phyloP scores from a whole-genome alignment of 352 stramenopile species.

The Phytophthora boehmeriae region DNA sequence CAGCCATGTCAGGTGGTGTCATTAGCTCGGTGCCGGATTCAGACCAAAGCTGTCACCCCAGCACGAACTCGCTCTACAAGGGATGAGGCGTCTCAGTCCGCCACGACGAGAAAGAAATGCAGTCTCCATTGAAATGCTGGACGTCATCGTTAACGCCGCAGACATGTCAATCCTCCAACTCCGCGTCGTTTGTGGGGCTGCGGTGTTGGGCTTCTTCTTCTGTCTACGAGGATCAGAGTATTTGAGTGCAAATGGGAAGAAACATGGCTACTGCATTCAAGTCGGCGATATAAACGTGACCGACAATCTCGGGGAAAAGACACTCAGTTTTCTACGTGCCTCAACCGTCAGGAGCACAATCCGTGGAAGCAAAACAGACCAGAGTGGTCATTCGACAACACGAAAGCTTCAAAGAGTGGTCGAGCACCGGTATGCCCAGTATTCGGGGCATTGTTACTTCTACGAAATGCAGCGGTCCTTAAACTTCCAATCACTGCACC shows the following conservation, averaged over 20 bases:
- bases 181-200: conserved; percentile 3
- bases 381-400: neutral
- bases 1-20: conserved; percentile 3
- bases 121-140: conserved; percentile 1
- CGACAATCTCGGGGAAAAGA: neutral
- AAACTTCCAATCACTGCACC: neutral
- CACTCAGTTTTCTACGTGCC: neutral
- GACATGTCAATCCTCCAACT: conserved; percentile 1
- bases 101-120: neutral
- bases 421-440: neutral
- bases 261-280: conserved; percentile 2
- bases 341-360: neutral
- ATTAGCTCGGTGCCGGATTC: neutral
- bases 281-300: neutral
- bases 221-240: conserved; percentile 1
- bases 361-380: neutral
- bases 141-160: neutral
- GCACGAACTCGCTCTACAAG: conserved; percentile 11
- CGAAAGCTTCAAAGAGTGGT: neutral
- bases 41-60: neutral
- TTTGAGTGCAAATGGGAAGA: neutral
- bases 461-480: neutral
- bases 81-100: conserved; percentile 9
- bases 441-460: neutral
- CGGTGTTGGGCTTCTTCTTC: conserved; percentile 6